Conservation (phyloP, 1,139 yeast species). For the Nematodospora anomalae region DNA sequence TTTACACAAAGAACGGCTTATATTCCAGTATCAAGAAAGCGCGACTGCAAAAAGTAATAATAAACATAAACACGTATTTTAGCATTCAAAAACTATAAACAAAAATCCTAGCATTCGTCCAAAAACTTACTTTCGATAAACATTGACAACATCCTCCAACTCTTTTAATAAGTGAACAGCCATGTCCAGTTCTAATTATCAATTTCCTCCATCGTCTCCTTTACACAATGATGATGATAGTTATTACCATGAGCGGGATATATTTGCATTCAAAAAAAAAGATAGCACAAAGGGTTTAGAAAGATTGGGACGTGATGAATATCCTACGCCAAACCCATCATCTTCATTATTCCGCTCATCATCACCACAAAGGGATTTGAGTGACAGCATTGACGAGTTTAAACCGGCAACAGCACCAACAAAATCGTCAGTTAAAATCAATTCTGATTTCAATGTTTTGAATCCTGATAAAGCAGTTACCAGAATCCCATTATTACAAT, state of each 20-base stretch:
- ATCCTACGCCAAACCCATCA: slow-evolving; percentile 60
- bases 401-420: neutral
- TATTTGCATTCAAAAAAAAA: slow-evolving; percentile 18
- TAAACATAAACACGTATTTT: slow-evolving; percentile 10
- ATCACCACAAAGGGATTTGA: slow-evolving; percentile 31
- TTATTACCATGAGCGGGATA: slow-evolving; percentile 18
- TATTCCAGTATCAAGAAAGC: too few relatives aligned
- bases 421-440: slow-evolving; percentile 17
- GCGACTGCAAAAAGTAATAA: slow-evolving; percentile 8
- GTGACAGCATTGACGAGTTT: neutral
- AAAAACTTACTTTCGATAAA: neutral
- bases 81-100: slow-evolving; percentile 1
- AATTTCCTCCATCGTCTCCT: slow-evolving; percentile 68
- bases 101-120: too few relatives aligned
- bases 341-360: slow-evolving; percentile 51
- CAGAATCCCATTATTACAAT: slow-evolving; percentile 34
- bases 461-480: slow-evolving; percentile 40
- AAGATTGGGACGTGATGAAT: slow-evolving; percentile 25
- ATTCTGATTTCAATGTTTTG: slow-evolving; percentile 39
- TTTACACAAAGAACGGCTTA: too few relatives aligned
- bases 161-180: too few relatives aligned
- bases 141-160: neutral
- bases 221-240: slow-evolving; percentile 32
- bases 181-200: slow-evolving; percentile 15
- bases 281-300: slow-evolving; percentile 5